Evolutionary conservation across 768 basidiomycete genomes (phyloP).

Genomic region (Rhizopogon rudus): DNA sequence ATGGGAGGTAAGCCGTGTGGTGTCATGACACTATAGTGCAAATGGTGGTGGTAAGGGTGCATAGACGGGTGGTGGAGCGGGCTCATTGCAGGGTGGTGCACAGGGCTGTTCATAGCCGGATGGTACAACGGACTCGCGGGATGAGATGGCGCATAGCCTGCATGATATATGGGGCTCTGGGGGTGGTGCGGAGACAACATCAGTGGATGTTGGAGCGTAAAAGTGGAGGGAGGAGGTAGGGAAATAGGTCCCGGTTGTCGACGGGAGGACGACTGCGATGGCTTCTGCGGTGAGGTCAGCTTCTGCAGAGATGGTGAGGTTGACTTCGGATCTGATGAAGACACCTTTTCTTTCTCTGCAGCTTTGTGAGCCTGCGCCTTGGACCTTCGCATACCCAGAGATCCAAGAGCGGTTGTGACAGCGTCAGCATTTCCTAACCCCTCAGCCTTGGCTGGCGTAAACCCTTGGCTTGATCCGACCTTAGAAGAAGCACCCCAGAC

Average conservation of each 20-base stretch:
- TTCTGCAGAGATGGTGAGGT: slow-evolving; percentile 6
- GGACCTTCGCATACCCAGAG: slow-evolving; percentile 25
- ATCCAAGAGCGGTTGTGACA: slow-evolving; percentile 18
- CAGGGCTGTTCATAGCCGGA: slow-evolving; percentile 26
- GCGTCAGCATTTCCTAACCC: slow-evolving; percentile 9
- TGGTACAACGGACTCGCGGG: slow-evolving; percentile 35
- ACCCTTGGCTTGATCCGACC: slow-evolving; percentile 8
- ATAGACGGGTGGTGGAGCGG: slow-evolving; percentile 22
- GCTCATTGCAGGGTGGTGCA: slow-evolving; percentile 21
- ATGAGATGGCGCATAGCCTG: slow-evolving; percentile 24
- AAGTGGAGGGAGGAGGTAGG: slow-evolving; percentile 54
- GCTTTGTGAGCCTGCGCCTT: slow-evolving; percentile 14
- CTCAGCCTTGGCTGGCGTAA: slow-evolving; percentile 11
- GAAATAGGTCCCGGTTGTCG: slow-evolving; percentile 70
- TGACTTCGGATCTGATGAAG: slow-evolving; percentile 13
- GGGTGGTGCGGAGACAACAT: slow-evolving; percentile 31
- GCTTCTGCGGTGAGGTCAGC: slow-evolving; percentile 4
- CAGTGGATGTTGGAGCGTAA: slow-evolving; percentile 35
- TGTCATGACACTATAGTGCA: slow-evolving; percentile 42
- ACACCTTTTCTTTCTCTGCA: slow-evolving; percentile 20
- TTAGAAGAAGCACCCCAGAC: slow-evolving; percentile 14
- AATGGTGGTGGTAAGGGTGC: slow-evolving; percentile 18
- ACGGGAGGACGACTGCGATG: slow-evolving; percentile 20
- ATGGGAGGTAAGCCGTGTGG: slow-evolving; percentile 87
- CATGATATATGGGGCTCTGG: slow-evolving; percentile 36